Base-by-base conservation (phyloP, 1,284 basidiomycete genomes). In the Austroboletus niveus region DNA sequence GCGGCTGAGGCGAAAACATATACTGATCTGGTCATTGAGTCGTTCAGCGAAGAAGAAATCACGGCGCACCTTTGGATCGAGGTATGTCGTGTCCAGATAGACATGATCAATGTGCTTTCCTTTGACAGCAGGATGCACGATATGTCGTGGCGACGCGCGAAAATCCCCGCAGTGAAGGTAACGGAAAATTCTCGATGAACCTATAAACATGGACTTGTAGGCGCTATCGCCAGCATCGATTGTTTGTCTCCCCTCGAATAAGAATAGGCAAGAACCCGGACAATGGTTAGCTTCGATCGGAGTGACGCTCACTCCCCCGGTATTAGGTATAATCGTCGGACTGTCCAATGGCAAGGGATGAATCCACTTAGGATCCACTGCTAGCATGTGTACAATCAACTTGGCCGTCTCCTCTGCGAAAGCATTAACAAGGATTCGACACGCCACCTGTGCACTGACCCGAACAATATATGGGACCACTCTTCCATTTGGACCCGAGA, bases 251-350 rank as follows among this genome's bases (percentile, higher is more conserved):
- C 96, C 96, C 70, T 97, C 93, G 58, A 96, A 98, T 17, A 97
- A 78, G 69, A 98, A 98, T 8, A 99, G 74, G 51, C 87, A 92
- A 0, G 94, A 97, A 7, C 96, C 97, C 0, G 97, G 96, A 6
- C 94, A 96, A 65, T 98, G 97, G 64, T 99, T 99, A 3, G 96
- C 96, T 61, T 97, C 92, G n/a, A 99, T 92, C 39, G 94, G 82
- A 0, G 94, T 98, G 2, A 98, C 95, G 35, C 72, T 77, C 35
- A 98, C 92, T 2, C 94, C 94, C 30, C 87, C 85, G 0, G 92
- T 92, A 58, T 91, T 73, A 0, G 94, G 92, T 44, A 99, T 79
- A 14, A 80, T 69, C 3, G 82, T 86, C 0, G 91, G 79, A 0
- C 75, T 73, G 64, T 98, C 82, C 79, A 94, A 84, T 0, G 92